Percentiles rank a stretch among this genome's conserved stretches.
Evolutionary conservation across 2,329 filamentous ascomycete species (phyloP).

Genomic region (Monilinia vaccinii-corymbosi): DNA sequence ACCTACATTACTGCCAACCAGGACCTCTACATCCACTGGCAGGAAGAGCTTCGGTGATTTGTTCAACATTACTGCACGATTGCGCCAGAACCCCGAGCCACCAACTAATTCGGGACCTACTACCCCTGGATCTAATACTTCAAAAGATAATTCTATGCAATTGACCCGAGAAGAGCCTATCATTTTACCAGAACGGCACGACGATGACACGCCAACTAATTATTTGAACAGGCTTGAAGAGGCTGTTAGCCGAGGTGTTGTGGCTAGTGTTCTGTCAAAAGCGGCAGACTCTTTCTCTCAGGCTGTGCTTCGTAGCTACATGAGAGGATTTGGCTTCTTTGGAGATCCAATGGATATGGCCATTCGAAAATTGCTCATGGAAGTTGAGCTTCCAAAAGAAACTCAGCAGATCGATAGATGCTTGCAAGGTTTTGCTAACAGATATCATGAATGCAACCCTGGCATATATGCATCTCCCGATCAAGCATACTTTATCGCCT

Average conservation of each 20-base stretch:
- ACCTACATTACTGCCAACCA: slow-evolving; percentile 42
- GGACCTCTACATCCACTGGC: slow-evolving; percentile 81
- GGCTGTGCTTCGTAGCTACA: slow-evolving; percentile 83
- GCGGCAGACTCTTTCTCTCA: slow-evolving; percentile 76
- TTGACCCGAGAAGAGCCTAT: slow-evolving; percentile 58
- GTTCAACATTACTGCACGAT: slow-evolving; percentile 62
- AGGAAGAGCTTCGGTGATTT: slow-evolving; percentile 90
- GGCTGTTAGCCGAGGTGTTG: slow-evolving; percentile 67
- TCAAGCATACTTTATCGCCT: slow-evolving; percentile 96
- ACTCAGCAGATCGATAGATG: slow-evolving; percentile 97
- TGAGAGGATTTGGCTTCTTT: slow-evolving; percentile 91
- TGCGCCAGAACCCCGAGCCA: slow-evolving; percentile 75
- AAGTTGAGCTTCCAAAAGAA: slow-evolving; percentile 91
- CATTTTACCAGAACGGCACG: slow-evolving; percentile 66
- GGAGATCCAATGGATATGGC: slow-evolving; percentile 98
- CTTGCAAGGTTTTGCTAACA: slow-evolving; percentile 86
- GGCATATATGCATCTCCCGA: slow-evolving; percentile 87
- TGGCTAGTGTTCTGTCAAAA: slow-evolving; percentile 79
- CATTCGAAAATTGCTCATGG: slow-evolving; percentile 89
- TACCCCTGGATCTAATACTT: slow-evolving; percentile 60
- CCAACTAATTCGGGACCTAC: slow-evolving; percentile 58
- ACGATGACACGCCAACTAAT: slow-evolving; percentile 82
- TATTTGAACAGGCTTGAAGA: slow-evolving; percentile 81
- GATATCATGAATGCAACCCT: slow-evolving; percentile 97
- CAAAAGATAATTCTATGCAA: slow-evolving; percentile 77